Conservation (phyloP, 257 asterid species). For the Nyctanthes arbortristis region DNA sequence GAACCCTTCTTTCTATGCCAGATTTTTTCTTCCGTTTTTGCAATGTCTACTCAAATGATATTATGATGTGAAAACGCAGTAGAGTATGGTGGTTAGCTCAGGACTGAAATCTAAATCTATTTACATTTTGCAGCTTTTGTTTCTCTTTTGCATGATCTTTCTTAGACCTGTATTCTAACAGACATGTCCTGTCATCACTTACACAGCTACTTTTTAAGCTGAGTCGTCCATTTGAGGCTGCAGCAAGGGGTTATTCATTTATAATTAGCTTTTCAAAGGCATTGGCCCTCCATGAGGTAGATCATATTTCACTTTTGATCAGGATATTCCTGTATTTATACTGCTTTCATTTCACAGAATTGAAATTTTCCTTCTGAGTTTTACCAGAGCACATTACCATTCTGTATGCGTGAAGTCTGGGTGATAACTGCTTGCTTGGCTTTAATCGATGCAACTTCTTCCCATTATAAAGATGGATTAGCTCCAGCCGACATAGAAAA, state of each 20-base stretch:
- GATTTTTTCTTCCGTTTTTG: conserved; percentile 11
- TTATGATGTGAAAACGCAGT: conserved; percentile 14
- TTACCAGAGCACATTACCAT: conserved; percentile 76
- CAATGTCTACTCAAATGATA: conserved; percentile 11
- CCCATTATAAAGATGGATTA: conserved; percentile 71
- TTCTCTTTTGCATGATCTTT: conserved; percentile 20
- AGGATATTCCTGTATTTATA: conserved; percentile 18
- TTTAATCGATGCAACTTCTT: conserved; percentile 68
- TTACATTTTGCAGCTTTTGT: not conserved
- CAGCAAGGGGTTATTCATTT: conserved; percentile 97
- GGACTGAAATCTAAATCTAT: not conserved
- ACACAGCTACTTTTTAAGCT: conserved; percentile 83
- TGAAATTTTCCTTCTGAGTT: conserved; percentile 22
- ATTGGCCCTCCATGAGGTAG: conserved; percentile 83
- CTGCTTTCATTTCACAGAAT: conserved; percentile 21
- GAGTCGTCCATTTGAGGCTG: conserved; percentile 93
- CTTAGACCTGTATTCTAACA: conserved; percentile 25
- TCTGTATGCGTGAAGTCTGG: conserved; percentile 99
- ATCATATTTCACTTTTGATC: conserved; percentile 24
- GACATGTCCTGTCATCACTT: conserved; percentile 29
- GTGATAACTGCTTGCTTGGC: conserved; percentile 89
- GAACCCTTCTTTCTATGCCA: conserved; percentile 4
- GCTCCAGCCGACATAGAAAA: conserved; percentile 79
- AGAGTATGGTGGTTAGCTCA: conserved; percentile 5
- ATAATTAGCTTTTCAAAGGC: conserved; percentile 93